Percentiles rank a stretch among this genome's conserved stretches.
These are phyloP conservation scores for Pontederia crassipes DNA, from an alignment of 176 grass and related monocot genomes.

Conservation along the genomic window DNA sequence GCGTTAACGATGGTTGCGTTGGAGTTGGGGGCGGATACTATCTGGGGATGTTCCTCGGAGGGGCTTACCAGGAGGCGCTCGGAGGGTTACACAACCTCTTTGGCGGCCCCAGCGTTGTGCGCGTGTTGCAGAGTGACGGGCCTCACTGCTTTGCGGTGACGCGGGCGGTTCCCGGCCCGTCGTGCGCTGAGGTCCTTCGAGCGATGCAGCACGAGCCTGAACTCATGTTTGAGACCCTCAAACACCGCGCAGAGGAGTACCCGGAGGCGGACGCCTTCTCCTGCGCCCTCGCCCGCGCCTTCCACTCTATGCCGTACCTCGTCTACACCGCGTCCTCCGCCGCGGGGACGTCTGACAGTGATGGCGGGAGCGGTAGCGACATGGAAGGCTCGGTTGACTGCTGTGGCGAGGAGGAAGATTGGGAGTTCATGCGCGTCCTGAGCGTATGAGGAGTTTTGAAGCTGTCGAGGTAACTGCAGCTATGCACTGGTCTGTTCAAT, in stretches of 20 bases:
- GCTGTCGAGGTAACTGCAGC: not conserved
- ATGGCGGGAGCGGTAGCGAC: conserved; percentile 27
- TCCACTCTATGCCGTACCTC: conserved; percentile 79
- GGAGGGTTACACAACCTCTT: conserved; percentile 88
- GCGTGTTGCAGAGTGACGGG: conserved; percentile 66
- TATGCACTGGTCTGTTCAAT: not conserved
- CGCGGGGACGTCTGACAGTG: conserved; percentile 36
- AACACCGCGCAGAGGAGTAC: conserved; percentile 42
- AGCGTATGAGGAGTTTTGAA: conserved; percentile 34
- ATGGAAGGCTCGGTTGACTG: not conserved
- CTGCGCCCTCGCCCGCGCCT: conserved; percentile 32
- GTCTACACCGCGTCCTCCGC: conserved; percentile 20
- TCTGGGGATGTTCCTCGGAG: conserved; percentile 90
- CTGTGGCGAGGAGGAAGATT: conserved; percentile 60
- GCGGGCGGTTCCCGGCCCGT: conserved; percentile 43
- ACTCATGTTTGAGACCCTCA: conserved; percentile 82
- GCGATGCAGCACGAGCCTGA: conserved; percentile 92
- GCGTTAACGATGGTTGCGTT: too few species aligned
- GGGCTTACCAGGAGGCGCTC: conserved; percentile 93
- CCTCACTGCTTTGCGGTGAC: conserved; percentile 82
- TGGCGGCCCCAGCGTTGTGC: conserved; percentile 77
- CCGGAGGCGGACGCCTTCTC: not conserved
- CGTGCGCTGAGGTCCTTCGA: conserved; percentile 76
- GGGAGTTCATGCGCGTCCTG: conserved; percentile 60
- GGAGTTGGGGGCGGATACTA: conserved; percentile 40